Percentiles rank a stretch among this genome's conserved stretches.
Conservation (phyloP, 2,329 filamentous ascomycete genomes). For the Claviceps digitariae region DNA sequence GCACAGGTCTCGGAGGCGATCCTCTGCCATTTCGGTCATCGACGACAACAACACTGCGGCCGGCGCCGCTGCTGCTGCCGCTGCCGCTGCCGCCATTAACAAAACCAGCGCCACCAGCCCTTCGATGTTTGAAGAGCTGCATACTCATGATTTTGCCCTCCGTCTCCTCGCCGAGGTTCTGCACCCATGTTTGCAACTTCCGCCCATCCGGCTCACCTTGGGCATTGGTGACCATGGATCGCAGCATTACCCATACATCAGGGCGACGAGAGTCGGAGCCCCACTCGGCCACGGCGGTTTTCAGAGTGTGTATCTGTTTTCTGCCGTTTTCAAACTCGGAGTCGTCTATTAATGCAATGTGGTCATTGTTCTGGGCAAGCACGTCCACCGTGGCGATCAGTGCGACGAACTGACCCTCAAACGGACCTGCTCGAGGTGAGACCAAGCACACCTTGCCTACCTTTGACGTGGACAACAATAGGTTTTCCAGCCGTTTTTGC, state of each 20-base stretch:
- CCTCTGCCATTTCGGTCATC: constrained; percentile 14
- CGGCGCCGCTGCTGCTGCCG: no score
- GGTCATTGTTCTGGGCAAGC: constrained; percentile 8
- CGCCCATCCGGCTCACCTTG: constrained; percentile 27
- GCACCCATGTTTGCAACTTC: constrained; percentile 37
- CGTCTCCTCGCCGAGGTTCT: constrained; percentile 34
- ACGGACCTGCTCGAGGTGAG: constrained; percentile 33
- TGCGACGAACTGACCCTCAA: constrained; percentile 36
- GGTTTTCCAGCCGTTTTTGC: constrained; percentile 18
- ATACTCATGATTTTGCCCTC: constrained; percentile 32
- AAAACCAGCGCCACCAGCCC: neutral
- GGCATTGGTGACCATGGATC: constrained; percentile 29
- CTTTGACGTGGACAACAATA: constrained; percentile 25
- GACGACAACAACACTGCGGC: neutral
- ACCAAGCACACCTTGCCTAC: constrained; percentile 30
- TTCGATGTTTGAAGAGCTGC: constrained; percentile 27
- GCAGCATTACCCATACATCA: constrained; percentile 34
- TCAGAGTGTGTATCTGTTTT: constrained; percentile 27
- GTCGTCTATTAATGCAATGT: constrained; percentile 18
- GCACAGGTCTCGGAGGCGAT: neutral
- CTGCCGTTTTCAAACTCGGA: constrained; percentile 27
- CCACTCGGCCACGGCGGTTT: constrained; percentile 25
- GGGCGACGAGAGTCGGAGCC: constrained; percentile 22
- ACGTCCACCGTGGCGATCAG: constrained; percentile 25
- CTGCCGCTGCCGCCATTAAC: neutral